Evolutionary conservation across 495 filamentous ascomycete genomes (phyloP), one percentile per base, ranked within the genome.

Genomic region (Hyaloscypha bicolor): DNA sequence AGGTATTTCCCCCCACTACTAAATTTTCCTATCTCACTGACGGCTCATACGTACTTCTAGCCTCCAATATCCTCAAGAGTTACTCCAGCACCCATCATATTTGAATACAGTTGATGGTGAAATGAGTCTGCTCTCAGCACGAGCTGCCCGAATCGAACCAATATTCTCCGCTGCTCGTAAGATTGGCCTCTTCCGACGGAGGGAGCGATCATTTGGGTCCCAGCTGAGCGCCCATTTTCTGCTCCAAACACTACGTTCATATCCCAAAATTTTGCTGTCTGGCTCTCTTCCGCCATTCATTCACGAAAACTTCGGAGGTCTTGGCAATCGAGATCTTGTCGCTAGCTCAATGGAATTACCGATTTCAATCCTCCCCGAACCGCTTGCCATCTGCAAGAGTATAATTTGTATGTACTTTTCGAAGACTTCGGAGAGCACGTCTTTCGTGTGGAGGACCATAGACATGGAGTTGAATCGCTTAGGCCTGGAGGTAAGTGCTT

Each of bases 231-330:
- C 8, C 31, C 9, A 60, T 60, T 60, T 4, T 16, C 58, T 60
- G 12, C 58, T 60, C 3, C 58, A 60, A 39, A 60, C 58, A 35
- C 22, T 60, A 21, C 9, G 22, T 16, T 60, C 58, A 42, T 60
- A 60, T 39, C 58, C 58, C 22, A 60, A 25, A 16, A 39, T 37
- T 29, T 4, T 60, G 32, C 3, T 60, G 31, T 60, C 31, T 21
- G 33, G 14, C 30, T 35, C 29, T 35, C 58, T 60, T 60, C 58
- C 58, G 30, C 58, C 58, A 9, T 60, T 60, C 58, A 60, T 60
- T 25, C 58, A 60, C 29, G 55, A 58, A n/a, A n/a, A n/a, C n/a
- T n/a, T n/a, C n/a, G n/a, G n/a, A n/a, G n/a, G n/a, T n/a, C n/a
- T n/a, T n/a, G n/a, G n/a, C 16, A 31, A 25, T 19, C 6, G 55